Conservation (phyloP, 2,329 filamentous ascomycete genomes). For the Gnomoniopsis sp. region DNA sequence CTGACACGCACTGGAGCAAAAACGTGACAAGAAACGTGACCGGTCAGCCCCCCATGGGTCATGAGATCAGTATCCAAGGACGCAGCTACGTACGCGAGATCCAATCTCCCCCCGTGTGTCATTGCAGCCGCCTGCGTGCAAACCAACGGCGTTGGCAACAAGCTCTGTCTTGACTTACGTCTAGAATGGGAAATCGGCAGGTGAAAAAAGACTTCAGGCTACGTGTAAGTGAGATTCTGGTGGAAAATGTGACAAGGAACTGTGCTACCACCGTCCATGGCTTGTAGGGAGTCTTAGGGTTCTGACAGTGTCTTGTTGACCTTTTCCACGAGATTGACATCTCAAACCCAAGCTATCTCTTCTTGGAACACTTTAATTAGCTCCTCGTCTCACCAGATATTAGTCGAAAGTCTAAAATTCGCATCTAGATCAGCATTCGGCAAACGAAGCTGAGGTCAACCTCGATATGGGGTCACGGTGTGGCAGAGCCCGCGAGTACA, state of each 20-base stretch:
- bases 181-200: not conserved
- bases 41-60: conserved; percentile 11
- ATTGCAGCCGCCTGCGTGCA: conserved; percentile 18
- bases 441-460: not conserved
- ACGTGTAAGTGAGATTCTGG: not conserved
- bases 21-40: conserved; percentile 20
- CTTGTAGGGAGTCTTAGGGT: not conserved
- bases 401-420: not conserved
- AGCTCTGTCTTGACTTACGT: not conserved
- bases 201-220: not conserved
- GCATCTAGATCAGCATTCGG: not conserved
- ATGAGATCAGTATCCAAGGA: conserved; percentile 8
- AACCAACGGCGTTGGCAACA: conserved; percentile 1
- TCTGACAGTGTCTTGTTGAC: not conserved
- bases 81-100: conserved; percentile 11
- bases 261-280: not conserved
- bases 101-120: conserved; percentile 16
- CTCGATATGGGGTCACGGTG: not conserved
- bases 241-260: not conserved
- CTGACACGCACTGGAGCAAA: conserved; percentile 17
- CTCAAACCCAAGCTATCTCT: not conserved
- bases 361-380: not conserved
- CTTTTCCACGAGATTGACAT: not conserved
- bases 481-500: conserved; percentile 7
- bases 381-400: not conserved